phyloP scores from a whole-genome alignment of 768 basidiomycete species.

The Hypholoma sublateritium region DNA sequence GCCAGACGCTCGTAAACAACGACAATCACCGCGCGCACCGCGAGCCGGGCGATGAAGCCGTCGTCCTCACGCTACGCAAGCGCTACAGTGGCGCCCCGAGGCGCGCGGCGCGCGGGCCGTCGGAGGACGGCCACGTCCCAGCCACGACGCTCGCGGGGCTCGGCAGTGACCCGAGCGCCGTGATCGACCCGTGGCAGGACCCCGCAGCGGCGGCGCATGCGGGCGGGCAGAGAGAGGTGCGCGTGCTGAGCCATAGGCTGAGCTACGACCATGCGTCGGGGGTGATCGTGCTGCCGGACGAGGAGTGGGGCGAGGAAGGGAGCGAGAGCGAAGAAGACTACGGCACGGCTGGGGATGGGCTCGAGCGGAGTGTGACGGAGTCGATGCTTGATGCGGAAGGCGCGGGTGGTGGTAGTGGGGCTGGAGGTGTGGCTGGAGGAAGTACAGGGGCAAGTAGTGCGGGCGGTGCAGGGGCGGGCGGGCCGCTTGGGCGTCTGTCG shows the following conservation, averaged over 20 bases:
- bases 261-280: conserved; percentile 88
- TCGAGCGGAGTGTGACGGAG: conserved; percentile 25
- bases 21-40: conserved; percentile 36
- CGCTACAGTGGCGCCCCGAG: conserved; percentile 55
- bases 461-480: conserved; percentile 14
- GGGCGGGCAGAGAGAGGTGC: not conserved
- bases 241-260: conserved; percentile 53
- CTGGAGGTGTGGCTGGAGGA: conserved; percentile 1
- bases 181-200: conserved; percentile 68
- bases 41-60: conserved; percentile 54
- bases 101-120: conserved; percentile 18
- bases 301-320: conserved; percentile 59
- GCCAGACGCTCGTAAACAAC: conserved; percentile 70
- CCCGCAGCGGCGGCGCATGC: conserved; percentile 13
- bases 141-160: conserved; percentile 6
- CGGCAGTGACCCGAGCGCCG: conserved; percentile 20
- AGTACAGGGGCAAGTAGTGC: no score
- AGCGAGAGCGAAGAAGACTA: conserved; percentile 50
- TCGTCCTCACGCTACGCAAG: conserved; percentile 81
- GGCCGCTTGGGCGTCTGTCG: conserved; percentile 43
- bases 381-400: conserved; percentile 23
- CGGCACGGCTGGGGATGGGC: conserved; percentile 33
- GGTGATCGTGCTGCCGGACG: conserved; percentile 85
- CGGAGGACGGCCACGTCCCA: conserved; percentile 13
- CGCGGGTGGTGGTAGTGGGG: not conserved